A percentile compares a stretch with the other conserved stretches of the same genome.
phyloP scores from a whole-genome alignment of 1,284 basidiomycete species.

The Phlebopus sp. region DNA sequence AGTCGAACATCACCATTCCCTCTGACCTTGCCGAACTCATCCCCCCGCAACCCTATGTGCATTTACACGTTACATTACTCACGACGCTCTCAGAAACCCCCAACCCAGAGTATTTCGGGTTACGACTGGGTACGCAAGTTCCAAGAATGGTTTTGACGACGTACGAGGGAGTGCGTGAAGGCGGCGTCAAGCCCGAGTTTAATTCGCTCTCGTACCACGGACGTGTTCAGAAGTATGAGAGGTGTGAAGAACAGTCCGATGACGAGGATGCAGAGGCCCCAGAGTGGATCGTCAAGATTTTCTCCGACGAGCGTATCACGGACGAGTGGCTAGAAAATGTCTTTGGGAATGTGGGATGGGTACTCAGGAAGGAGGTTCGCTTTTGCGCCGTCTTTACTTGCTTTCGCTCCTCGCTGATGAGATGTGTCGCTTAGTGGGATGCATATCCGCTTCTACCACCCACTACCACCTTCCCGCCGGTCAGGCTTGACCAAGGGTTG shows the following conservation, averaged over 20 bases:
- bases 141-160: conserved; percentile 79
- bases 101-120: conserved; percentile 71
- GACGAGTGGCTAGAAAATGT: conserved; percentile 67
- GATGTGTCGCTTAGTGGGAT: conserved; percentile 55
- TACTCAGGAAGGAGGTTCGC: conserved; percentile 73
- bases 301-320: conserved; percentile 64
- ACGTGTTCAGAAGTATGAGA: conserved; percentile 36
- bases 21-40: conserved; percentile 47
- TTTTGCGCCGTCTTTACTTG: not conserved
- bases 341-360: conserved; percentile 81
- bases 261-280: conserved; percentile 18
- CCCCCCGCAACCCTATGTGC: conserved; percentile 73
- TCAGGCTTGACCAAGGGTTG: conserved; percentile 72
- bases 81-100: conserved; percentile 69
- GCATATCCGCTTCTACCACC: conserved; percentile 75
- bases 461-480: conserved; percentile 65
- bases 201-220: conserved; percentile 89
- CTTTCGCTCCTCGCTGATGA: conserved; percentile 5
- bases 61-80: conserved; percentile 87
- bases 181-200: conserved; percentile 70
- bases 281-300: conserved; percentile 85
- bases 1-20: conserved; percentile 54
- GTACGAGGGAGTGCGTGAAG: conserved; percentile 49
- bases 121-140: conserved; percentile 43
- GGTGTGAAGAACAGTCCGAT: conserved; percentile 19